A percentile compares a stretch with the other conserved stretches of the same genome.
Conservation (phyloP, 257 asterid species). For the Rhazya stricta region DNA sequence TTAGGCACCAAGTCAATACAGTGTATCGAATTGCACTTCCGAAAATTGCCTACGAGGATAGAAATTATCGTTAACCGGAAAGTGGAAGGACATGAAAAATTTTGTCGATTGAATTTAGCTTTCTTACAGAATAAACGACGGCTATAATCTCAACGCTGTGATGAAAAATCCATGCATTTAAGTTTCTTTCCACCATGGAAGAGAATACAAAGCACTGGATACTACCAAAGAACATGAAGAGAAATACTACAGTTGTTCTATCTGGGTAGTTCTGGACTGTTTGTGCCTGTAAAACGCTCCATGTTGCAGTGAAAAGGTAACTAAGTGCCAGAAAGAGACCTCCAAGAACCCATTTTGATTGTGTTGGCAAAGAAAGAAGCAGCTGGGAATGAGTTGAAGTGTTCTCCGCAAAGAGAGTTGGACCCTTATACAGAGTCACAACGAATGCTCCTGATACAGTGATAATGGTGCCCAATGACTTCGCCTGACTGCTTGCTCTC, state of each 20-base stretch:
- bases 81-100: too few species aligned
- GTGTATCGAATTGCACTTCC: conserved; percentile 14
- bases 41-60: conserved; percentile 9
- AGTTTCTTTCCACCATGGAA: not conserved
- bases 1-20: conserved; percentile 39
- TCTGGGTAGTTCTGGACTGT: conserved; percentile 25
- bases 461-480: conserved; percentile 20
- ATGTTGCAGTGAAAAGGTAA: conserved; percentile 21
- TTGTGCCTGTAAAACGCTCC: conserved; percentile 26
- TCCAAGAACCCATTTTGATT: conserved; percentile 21
- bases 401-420: not conserved
- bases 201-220: conserved; percentile 7
- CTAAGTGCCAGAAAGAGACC: conserved; percentile 15
- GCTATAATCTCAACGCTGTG: conserved; percentile 19
- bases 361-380: not conserved
- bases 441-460: conserved; percentile 25
- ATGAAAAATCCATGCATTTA: conserved; percentile 24
- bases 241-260: conserved; percentile 25
- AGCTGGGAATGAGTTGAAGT: not conserved
- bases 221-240: conserved; percentile 11
- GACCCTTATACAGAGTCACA: conserved; percentile 24
- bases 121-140: conserved; percentile 21
- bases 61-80: too few species aligned
- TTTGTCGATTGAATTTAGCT: not conserved
- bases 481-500: conserved; percentile 18